Evolutionary conservation across 1,284 basidiomycete species (phyloP).

Genomic region (Cryptococcus sp.): DNA sequence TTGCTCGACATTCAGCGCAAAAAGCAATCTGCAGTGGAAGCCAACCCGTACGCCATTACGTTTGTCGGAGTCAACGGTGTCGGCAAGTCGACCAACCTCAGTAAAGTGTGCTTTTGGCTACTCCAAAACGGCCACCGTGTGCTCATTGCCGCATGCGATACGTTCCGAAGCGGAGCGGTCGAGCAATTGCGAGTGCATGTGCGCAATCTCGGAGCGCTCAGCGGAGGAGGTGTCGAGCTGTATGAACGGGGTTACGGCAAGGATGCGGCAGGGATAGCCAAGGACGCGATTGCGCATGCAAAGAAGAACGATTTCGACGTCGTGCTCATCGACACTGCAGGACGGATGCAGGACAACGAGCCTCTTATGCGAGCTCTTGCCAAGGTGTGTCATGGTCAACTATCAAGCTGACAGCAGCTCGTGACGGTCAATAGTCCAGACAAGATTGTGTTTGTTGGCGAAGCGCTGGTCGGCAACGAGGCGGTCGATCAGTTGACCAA

Average conservation of each 20-base stretch:
- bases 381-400: slow-evolving; percentile 55
- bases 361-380: slow-evolving; percentile 97
- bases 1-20: slow-evolving; percentile 62
- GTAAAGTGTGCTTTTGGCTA: slow-evolving; percentile 99
- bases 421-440: slow-evolving; percentile 87
- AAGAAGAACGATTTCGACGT: slow-evolving; percentile 86
- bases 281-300: slow-evolving; percentile 83
- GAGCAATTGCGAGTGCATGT: slow-evolving; percentile 97
- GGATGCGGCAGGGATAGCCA: slow-evolving; percentile 95
- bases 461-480: slow-evolving; percentile 92
- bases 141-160: slow-evolving; percentile 97
- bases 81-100: slow-evolving; percentile 96
- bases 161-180: slow-evolving; percentile 95
- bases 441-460: slow-evolving; percentile 94
- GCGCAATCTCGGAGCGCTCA: slow-evolving; percentile 84
- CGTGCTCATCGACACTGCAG: slow-evolving; percentile 94
- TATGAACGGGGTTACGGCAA: slow-evolving; percentile 98
- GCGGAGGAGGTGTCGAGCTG: slow-evolving; percentile 64
- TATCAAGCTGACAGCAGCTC: slow-evolving; percentile 52
- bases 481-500: slow-evolving; percentile 92
- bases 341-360: slow-evolving; percentile 98
- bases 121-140: slow-evolving; percentile 91
- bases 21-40: no score
- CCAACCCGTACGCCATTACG: slow-evolving; percentile 83
- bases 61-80: slow-evolving; percentile 99